A percentile compares a stretch with the other conserved stretches of the same genome.
phyloP scores from a whole-genome alignment of 352 stramenopile species.

The Globisporangium apiculatum region DNA sequence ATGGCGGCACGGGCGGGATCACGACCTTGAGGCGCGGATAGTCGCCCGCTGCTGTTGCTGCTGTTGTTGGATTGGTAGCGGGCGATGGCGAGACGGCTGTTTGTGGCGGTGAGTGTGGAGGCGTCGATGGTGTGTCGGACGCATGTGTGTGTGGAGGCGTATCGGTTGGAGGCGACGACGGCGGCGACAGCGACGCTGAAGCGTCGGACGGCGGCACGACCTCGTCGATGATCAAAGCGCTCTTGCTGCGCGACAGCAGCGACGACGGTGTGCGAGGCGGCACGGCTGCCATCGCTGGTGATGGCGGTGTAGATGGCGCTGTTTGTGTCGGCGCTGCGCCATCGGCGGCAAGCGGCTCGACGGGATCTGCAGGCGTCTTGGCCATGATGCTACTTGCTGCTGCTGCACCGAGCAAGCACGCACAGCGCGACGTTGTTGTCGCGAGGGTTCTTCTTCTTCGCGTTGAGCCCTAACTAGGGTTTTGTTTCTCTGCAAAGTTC shows the following conservation, averaged over 20 bases:
- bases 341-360: no score
- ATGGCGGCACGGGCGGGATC: slow-evolving; percentile 15
- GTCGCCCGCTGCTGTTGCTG: background rate
- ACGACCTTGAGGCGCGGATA: slow-evolving; percentile 8
- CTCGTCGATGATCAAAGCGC: slow-evolving; percentile 3
- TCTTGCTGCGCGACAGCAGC: background rate
- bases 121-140: background rate
- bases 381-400: background rate
- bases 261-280: background rate
- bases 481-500: background rate
- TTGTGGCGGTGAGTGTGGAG: background rate
- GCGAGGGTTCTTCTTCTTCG: background rate
- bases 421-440: no score
- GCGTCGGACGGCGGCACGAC: slow-evolving; percentile 8
- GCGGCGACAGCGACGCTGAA: background rate
- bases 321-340: no score
- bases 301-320: background rate
- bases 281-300: no score
- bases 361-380: background rate
- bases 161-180: background rate
- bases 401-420: background rate
- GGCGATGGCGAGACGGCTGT: background rate
- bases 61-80: background rate
- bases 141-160: background rate
- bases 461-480: slow-evolving; percentile 8